A percentile compares a stretch with the other conserved stretches of the same genome.
Evolutionary conservation across 2,329 filamentous ascomycete species (phyloP).

Genomic region (Onygenales sp.): DNA sequence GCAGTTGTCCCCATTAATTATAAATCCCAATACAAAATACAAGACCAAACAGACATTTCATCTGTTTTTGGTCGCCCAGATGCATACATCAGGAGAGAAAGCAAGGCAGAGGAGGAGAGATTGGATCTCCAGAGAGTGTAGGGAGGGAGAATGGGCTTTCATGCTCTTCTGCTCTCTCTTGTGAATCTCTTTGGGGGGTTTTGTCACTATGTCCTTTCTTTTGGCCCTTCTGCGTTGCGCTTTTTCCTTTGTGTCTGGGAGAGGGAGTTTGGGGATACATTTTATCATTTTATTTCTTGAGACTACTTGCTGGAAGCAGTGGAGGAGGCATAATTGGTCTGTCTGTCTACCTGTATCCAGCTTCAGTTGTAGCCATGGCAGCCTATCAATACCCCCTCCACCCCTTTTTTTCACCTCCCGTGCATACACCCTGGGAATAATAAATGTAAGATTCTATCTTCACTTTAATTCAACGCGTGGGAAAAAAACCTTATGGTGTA

Average conservation of each 20-base stretch:
- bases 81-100: not conserved
- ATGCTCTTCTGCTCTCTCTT: not conserved
- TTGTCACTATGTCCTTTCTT: not conserved
- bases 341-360: too few species aligned
- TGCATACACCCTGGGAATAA: too few species aligned
- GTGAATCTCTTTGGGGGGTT: not conserved
- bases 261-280: conserved; percentile 1
- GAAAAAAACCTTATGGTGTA: not conserved
- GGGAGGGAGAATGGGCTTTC: not conserved
- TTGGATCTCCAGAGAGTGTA: not conserved
- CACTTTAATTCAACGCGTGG: too few species aligned
- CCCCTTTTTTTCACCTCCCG: too few species aligned
- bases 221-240: not conserved
- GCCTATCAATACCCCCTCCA: too few species aligned
- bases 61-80: not conserved
- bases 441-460: too few species aligned
- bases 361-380: too few species aligned
- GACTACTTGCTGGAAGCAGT: too few species aligned
- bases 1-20: not conserved
- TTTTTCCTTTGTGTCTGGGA: not conserved
- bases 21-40: not conserved
- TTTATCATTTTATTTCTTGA: not conserved
- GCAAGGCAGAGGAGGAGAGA: not conserved
- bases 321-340: too few species aligned
- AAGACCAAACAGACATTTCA: not conserved